phyloP scores from a whole-genome alignment of 768 basidiomycete genomes.

The Gloeostereum incarnatum region DNA sequence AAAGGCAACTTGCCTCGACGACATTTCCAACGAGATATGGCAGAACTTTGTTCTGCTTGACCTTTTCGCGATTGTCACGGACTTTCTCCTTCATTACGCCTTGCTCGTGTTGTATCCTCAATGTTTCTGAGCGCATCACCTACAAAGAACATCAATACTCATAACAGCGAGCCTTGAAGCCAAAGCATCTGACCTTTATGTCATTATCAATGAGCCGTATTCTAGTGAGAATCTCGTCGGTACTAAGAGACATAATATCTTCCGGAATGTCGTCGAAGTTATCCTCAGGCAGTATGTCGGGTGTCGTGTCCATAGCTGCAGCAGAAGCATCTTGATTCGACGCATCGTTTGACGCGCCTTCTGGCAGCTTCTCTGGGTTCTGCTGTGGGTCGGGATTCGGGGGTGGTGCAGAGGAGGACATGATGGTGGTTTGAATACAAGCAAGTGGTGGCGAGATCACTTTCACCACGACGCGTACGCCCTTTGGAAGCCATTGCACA shows the following conservation, averaged over 20 bases:
- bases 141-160: constrained; percentile 24
- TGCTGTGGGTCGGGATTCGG: constrained; percentile 35
- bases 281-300: constrained; percentile 62
- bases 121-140: constrained; percentile 96
- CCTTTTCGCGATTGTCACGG: constrained; percentile 94
- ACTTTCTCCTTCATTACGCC: constrained; percentile 98
- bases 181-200: constrained; percentile 56
- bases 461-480: constrained; percentile 8
- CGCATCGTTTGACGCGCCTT: constrained; percentile 22
- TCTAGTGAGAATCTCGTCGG: constrained; percentile 85
- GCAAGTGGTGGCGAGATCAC: background rate
- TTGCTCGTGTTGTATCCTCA: constrained; percentile 89
- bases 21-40: constrained; percentile 98
- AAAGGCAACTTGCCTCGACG: constrained; percentile 69
- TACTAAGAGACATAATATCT: constrained; percentile 66
- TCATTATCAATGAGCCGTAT: constrained; percentile 95
- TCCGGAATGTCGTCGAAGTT: constrained; percentile 89
- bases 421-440: constrained; percentile 10
- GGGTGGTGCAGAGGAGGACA: constrained; percentile 56
- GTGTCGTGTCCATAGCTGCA: constrained; percentile 64
- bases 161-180: background rate
- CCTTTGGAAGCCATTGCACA: constrained; percentile 6
- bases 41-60: constrained; percentile 98
- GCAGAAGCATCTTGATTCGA: constrained; percentile 20
- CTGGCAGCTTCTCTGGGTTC: constrained; percentile 46